Evolutionary conservation across 164 flowering plant genomes (phyloP).

Genomic region (Litsea cubeba): DNA sequence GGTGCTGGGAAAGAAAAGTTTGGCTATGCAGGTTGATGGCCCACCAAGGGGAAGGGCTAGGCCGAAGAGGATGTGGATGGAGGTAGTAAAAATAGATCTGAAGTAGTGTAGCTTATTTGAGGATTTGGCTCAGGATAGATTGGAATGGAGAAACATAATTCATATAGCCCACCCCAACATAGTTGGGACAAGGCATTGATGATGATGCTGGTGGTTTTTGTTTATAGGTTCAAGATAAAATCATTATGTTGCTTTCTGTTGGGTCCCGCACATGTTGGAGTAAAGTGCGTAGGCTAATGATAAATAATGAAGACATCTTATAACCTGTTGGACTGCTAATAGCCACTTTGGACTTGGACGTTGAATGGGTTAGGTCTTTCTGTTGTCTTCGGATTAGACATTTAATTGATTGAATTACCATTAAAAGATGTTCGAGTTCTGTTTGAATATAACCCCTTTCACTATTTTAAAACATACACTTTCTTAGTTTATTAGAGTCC

Average conservation of each 20-base stretch:
- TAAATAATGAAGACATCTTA: not conserved
- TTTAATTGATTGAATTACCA: not conserved
- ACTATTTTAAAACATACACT: too few relatives aligned
- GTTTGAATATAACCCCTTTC: not conserved
- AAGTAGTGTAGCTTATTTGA: too few relatives aligned
- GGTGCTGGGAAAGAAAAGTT: too few relatives aligned
- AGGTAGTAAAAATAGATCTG: too few relatives aligned
- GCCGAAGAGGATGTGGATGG: too few relatives aligned
- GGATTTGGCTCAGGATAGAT: too few relatives aligned
- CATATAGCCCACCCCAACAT: too few relatives aligned
- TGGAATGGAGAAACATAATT: too few relatives aligned
- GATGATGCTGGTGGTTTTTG: too few relatives aligned
- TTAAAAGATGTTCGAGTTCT: not conserved
- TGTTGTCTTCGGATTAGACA: not conserved
- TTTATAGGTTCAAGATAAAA: not conserved
- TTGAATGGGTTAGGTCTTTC: not conserved
- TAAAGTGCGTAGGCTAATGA: not conserved
- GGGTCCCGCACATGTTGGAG: not conserved
- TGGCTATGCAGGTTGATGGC: too few relatives aligned
- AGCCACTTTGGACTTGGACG: not conserved
- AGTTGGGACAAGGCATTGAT: too few relatives aligned
- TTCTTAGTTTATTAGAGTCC: not conserved
- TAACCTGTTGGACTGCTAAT: not conserved
- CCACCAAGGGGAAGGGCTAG: too few relatives aligned
- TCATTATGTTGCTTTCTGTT: not conserved